Conservation (phyloP, 129 eudicot species). For the Chrysanthemum lavandulifolium region DNA sequence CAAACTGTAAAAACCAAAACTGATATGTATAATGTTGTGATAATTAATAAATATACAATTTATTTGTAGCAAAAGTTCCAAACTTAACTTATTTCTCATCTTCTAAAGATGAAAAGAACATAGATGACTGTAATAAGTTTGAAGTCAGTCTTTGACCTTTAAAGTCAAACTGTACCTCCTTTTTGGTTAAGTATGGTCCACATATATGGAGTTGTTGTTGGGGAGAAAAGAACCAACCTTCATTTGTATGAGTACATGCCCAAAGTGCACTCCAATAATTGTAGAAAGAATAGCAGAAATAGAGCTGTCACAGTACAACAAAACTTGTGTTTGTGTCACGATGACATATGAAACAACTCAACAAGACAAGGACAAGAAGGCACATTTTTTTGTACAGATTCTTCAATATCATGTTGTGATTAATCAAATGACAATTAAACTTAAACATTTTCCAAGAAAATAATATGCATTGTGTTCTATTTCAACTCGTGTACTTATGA, state of each 20-base stretch:
- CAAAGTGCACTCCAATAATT: conserved; percentile 68
- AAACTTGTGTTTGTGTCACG: conserved; percentile 10
- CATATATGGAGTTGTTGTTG: no score
- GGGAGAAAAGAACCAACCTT: conserved; percentile 44
- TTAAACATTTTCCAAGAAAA: no score
- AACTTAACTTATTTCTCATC: not conserved
- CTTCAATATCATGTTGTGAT: no score
- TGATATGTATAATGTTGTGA: not conserved
- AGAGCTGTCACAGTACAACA: conserved; percentile 52
- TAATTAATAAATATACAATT: not conserved
- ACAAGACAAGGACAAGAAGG: not conserved
- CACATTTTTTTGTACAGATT: no score
- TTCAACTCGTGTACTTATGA: no score
- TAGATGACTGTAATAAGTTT: not conserved
- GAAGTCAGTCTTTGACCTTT: not conserved
- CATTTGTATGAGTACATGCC: conserved; percentile 79
- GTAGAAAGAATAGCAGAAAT: conserved; percentile 82
- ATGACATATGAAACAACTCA: conserved; percentile 23
- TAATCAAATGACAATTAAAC: no score
- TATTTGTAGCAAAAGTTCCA: not conserved
- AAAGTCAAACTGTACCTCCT: conserved; percentile 12
- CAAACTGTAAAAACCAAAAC: not conserved
- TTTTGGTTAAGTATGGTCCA: conserved; percentile 6
- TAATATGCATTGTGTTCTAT: no score
- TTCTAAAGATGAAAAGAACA: not conserved